Percentiles rank a stretch among this genome's conserved stretches.
These are phyloP conservation scores for Aspergillus sp. DNA, from an alignment of 2,329 filamentous ascomycete genomes.

Conservation along the genomic window DNA sequence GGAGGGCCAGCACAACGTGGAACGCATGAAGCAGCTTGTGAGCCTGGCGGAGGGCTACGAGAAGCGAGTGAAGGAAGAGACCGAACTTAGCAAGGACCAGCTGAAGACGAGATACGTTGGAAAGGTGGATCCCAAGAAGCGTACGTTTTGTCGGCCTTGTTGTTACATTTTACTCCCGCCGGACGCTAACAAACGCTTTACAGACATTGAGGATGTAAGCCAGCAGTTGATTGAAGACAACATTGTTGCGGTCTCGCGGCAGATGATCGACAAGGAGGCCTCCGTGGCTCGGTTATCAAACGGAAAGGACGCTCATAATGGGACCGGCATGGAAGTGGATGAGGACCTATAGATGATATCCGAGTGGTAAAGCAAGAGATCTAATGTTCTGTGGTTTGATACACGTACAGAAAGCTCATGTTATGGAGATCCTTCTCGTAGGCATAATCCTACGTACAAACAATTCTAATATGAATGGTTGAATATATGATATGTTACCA, in stretches of 20 bases:
- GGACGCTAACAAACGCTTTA: constrained; percentile 20
- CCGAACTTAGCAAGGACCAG: constrained; percentile 93
- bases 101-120: constrained; percentile 98
- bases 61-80: constrained; percentile 98
- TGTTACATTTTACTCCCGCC: not conserved
- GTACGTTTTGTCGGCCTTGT: constrained; percentile 41
- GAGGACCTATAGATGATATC: constrained; percentile 49
- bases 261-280: constrained; percentile 99
- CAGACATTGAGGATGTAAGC: constrained; percentile 88
- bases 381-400: constrained; percentile 1
- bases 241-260: constrained; percentile 94
- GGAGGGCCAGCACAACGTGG: constrained; percentile 82
- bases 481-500: not conserved
- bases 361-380: constrained; percentile 6
- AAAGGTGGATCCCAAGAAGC: constrained; percentile 99
- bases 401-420: not conserved
- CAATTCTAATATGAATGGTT: constrained; percentile 5
- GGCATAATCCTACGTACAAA: not conserved
- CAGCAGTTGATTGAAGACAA: constrained; percentile 99
- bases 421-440: not conserved
- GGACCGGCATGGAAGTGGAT: constrained; percentile 66
- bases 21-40: constrained; percentile 83
- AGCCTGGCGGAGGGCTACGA: constrained; percentile 92
- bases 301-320: constrained; percentile 46
- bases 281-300: constrained; percentile 70